Evolutionary conservation across 345 rosid genomes (phyloP).

Genomic region (Litchi chinensis): DNA sequence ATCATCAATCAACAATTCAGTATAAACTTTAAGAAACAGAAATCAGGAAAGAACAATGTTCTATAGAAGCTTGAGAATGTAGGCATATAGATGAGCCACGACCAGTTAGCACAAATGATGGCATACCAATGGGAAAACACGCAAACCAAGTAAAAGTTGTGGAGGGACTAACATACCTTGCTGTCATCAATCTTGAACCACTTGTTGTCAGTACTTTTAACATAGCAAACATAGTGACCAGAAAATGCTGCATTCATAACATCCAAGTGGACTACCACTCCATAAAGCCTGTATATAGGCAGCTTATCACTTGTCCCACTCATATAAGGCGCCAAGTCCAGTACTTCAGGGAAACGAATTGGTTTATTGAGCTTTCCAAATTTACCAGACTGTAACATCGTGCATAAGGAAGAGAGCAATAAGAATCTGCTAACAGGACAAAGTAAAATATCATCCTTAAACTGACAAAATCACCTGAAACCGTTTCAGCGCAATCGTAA

Average conservation of each 20-base stretch:
- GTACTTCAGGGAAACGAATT: constrained; percentile 77
- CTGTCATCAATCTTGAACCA: constrained; percentile 98
- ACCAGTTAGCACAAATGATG: not conserved
- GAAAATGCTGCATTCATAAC: constrained; percentile 89
- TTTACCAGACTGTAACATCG: constrained; percentile 77
- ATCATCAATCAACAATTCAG: not conserved
- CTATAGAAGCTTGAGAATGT: not conserved
- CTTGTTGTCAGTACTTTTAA: constrained; percentile 73
- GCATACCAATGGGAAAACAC: not conserved
- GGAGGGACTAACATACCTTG: constrained; percentile 50
- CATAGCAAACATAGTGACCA: constrained; percentile 94
- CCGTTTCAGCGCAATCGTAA: constrained; percentile 94
- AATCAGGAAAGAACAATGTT: not conserved
- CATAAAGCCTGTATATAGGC: constrained; percentile 86
- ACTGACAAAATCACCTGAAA: constrained; percentile 63
- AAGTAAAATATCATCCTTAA: constrained; percentile 4
- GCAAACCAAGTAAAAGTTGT: constrained; percentile 8
- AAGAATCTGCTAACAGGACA: constrained; percentile 27
- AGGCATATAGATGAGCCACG: not conserved
- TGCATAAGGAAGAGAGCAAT: constrained; percentile 15
- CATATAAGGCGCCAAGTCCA: constrained; percentile 90
- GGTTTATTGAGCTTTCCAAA: constrained; percentile 93
- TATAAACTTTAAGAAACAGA: not conserved
- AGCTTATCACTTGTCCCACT: constrained; percentile 79
- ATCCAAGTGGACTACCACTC: constrained; percentile 95